phyloP scores from a whole-genome alignment of 306 rosid species.

The Prunus mume region DNA sequence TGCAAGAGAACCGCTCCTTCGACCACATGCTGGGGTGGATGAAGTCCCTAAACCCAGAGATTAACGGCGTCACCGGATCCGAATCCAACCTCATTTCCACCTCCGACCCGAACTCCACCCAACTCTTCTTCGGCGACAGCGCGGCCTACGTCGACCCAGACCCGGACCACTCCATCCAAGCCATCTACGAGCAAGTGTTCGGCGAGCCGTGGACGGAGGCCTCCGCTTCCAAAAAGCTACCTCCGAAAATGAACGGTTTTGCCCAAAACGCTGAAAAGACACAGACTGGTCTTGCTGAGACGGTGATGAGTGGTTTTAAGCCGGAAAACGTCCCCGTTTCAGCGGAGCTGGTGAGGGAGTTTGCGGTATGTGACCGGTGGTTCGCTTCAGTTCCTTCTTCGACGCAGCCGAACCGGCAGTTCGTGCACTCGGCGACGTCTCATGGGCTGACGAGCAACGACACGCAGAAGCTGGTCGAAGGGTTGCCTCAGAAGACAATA shows the following conservation, averaged over 20 bases:
- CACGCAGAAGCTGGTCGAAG: constrained; percentile 42
- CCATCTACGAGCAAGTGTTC: constrained; percentile 71
- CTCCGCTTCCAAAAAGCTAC: constrained; percentile 36
- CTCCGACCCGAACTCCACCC: constrained; percentile 35
- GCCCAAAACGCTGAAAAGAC: constrained; percentile 53
- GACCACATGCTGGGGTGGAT: constrained; percentile 92
- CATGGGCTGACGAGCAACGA: constrained; percentile 59
- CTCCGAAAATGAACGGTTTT: constrained; percentile 66
- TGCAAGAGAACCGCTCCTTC: constrained; percentile 89
- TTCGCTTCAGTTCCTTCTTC: constrained; percentile 71
- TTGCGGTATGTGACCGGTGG: constrained; percentile 80
- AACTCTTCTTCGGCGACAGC: constrained; percentile 28
- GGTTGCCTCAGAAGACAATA: constrained; percentile 82
- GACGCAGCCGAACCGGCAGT: constrained; percentile 82
- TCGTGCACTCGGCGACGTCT: constrained; percentile 79
- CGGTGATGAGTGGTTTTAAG: constrained; percentile 68
- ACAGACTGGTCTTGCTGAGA: constrained; percentile 30
- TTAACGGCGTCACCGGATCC: constrained; percentile 59
- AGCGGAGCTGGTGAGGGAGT: constrained; percentile 51
- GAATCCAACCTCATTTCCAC: constrained; percentile 56
- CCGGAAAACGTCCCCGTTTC: constrained; percentile 61
- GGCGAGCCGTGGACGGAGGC: constrained; percentile 66
- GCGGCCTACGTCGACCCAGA: constrained; percentile 66
- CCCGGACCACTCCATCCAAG: constrained; percentile 77
- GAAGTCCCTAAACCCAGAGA: constrained; percentile 63